These are phyloP conservation scores for Cryphonectria radicalis DNA, from an alignment of 2,329 filamentous ascomycete species.

Conservation along the genomic window DNA sequence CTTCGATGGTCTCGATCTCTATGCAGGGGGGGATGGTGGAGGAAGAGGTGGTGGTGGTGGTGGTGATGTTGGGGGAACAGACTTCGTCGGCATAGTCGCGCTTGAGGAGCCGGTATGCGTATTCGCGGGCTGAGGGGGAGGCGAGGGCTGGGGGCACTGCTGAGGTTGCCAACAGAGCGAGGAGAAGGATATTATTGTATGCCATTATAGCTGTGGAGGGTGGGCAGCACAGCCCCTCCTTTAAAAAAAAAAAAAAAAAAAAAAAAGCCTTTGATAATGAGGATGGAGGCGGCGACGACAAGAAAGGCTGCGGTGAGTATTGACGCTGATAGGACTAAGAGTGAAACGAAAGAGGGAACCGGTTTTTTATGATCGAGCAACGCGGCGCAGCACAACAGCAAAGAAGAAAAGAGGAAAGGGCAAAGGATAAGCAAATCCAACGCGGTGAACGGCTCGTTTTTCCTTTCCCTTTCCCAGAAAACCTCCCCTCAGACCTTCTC, in stretches of 20 bases:
- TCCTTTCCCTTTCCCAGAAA: background rate
- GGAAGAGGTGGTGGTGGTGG: constrained; percentile 6
- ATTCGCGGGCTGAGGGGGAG: background rate
- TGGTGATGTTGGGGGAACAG: constrained; percentile 33
- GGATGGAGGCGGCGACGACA: too few species aligned
- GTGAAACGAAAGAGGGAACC: background rate
- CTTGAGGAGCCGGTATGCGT: constrained; percentile 13
- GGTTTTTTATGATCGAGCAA: too few species aligned
- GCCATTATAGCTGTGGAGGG: background rate
- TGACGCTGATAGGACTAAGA: background rate
- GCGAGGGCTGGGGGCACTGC: background rate
- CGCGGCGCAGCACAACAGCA: background rate
- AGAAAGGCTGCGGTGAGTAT: background rate
- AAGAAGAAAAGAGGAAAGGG: background rate
- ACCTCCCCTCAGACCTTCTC: background rate
- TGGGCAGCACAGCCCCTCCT: background rate
- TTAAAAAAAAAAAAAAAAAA: background rate
- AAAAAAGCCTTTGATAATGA: too few species aligned
- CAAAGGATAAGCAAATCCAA: too few species aligned
- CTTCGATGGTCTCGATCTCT: constrained; percentile 41
- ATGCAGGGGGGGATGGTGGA: constrained; percentile 38
- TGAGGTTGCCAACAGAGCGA: background rate
- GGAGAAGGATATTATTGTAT: constrained; percentile 7
- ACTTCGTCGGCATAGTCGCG: constrained; percentile 33
- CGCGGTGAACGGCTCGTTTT: too few species aligned